phyloP scores from a whole-genome alignment of 441 rosid species.

The Pelargonium australe region DNA sequence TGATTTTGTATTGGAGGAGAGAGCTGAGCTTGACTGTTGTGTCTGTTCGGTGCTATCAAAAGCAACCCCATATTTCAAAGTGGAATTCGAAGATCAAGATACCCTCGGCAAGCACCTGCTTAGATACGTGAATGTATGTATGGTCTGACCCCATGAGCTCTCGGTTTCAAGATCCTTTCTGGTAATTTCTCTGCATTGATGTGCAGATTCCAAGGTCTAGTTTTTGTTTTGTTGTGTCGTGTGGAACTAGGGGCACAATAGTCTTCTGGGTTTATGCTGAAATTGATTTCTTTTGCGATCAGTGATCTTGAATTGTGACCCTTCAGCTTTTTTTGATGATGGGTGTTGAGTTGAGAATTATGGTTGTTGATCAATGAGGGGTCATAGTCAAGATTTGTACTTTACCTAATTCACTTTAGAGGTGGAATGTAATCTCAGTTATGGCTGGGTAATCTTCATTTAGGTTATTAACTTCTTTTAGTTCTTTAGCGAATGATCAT shows the following conservation, averaged over 20 bases:
- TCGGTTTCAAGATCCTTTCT: background rate
- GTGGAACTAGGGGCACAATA: background rate
- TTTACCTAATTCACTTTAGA: background rate
- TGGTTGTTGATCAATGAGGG: background rate
- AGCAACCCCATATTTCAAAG: no score
- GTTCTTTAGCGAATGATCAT: background rate
- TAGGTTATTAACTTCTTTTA: no score
- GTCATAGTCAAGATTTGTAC: background rate
- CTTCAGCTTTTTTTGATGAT: background rate
- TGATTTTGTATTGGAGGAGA: no score
- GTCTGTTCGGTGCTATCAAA: no score
- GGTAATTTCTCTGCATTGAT: background rate
- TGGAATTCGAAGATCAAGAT: background rate
- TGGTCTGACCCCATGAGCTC: background rate
- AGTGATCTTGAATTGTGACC: background rate
- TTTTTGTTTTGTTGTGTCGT: background rate
- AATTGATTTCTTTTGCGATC: background rate
- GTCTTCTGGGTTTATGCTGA: constrained; percentile 2
- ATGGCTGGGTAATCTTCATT: no score
- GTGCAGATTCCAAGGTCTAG: background rate
- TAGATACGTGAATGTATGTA: background rate
- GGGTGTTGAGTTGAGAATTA: background rate
- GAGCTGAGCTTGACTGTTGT: no score
- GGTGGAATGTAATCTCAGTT: background rate
- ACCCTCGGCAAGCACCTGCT: no score